phyloP scores from a whole-genome alignment of 805 yeast species.

The Saccharomycopsis fermentans region DNA sequence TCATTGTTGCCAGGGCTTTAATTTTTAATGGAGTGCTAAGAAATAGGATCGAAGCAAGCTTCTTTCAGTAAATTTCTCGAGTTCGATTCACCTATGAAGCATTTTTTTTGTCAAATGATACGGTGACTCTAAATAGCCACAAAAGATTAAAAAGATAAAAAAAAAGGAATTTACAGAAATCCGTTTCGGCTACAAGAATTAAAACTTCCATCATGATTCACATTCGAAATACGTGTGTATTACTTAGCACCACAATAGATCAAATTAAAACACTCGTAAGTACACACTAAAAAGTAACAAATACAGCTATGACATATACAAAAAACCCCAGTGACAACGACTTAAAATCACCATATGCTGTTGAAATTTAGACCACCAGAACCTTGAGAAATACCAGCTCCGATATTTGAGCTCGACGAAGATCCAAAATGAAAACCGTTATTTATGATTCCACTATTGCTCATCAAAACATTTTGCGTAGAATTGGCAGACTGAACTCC shows the following conservation, averaged over 20 bases:
- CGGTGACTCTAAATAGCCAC: too few relatives aligned
- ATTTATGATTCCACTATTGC: background rate
- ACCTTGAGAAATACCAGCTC: background rate
- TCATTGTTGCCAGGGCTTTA: constrained; percentile 1
- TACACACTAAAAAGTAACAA: too few relatives aligned
- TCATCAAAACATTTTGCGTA: background rate
- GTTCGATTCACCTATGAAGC: background rate
- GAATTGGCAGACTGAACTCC: background rate
- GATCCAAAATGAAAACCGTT: background rate
- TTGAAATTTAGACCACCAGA: background rate
- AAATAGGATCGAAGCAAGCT: background rate
- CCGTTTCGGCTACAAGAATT: too few relatives aligned
- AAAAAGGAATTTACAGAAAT: too few relatives aligned
- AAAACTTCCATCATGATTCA: too few relatives aligned
- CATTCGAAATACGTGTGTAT: too few relatives aligned
- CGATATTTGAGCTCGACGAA: background rate
- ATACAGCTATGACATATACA: too few relatives aligned
- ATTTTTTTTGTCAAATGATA: too few relatives aligned
- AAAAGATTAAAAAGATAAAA: too few relatives aligned
- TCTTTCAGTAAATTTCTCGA: background rate
- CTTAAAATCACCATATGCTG: background rate
- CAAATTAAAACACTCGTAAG: too few relatives aligned
- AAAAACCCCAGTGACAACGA: too few relatives aligned
- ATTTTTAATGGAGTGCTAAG: background rate
- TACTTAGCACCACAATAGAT: too few relatives aligned